Base-by-base conservation (phyloP, 2,329 filamentous ascomycete species). In the Apiospora aurea region DNA sequence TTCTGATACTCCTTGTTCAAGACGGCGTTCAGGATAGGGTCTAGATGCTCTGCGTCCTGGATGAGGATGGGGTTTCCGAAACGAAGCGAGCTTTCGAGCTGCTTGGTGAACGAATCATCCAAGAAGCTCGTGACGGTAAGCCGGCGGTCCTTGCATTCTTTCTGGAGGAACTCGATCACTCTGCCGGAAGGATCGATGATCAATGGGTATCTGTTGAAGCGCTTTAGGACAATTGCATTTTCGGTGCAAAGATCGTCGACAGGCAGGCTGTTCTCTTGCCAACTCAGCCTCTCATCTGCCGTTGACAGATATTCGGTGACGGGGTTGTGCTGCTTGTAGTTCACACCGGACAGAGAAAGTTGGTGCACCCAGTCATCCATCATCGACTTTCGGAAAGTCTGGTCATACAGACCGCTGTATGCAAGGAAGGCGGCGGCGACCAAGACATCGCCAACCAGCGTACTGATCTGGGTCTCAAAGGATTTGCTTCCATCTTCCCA, bases 1-100 rank as follows among this genome's bases (percentile, higher is more conserved):
- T 95, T 97, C 83, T 99, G 97, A 82, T 99, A 99, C 80, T 99
- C 96, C 82, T 99, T 99, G 86, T 99, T 99, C 83, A 99, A 90
- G 71, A 99, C 96, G 78, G 99, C 96, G 80, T 98, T 99, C 78
- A 99, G 91, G 73, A 99, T 95, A 0, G 97, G 97, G 79, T 99
- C 96, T 72, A 99, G 86, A 81, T 99, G 94, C 83, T 99, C 97
- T 0, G 96, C 97, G 81, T 99, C 96, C 82, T 99, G 96, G 73
- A 99, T 99, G 73, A 99, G 90, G 76, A 99, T 99, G 1, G 96
- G 96, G 80, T 99, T 99, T 79, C 96, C 96, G 83, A 99, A 99
- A 80, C 96, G 94, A 74, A 99, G 87, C 24, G 96, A 96, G 79
- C 95, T 98, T 84, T 99, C 96, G 21, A 99, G 87, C 81, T 99